Conservation (phyloP, 495 filamentous ascomycete species). For the Neurospora pannonica region DNA sequence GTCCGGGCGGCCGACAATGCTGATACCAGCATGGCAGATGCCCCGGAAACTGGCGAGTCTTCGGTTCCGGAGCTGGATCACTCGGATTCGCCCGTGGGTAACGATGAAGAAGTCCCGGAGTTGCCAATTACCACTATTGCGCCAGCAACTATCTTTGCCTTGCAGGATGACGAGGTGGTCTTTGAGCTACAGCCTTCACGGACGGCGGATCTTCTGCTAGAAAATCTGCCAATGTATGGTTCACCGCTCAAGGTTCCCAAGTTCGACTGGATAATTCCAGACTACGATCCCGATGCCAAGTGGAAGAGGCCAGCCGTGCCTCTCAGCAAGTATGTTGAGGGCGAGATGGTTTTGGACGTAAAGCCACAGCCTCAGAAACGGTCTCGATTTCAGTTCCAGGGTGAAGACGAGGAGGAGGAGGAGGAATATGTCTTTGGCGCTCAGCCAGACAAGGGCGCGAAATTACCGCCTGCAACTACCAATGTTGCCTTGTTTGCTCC, state of each 20-base stretch:
- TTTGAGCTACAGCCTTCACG: conserved; percentile 70
- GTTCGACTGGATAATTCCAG: conserved; percentile 42
- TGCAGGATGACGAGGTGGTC: conserved; percentile 71
- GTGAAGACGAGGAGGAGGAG: conserved; percentile 55
- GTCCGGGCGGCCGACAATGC: conserved; percentile 2
- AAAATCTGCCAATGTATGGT: conserved; percentile 71
- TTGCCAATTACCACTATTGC: conserved; percentile 37
- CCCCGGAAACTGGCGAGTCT: conserved; percentile 13
- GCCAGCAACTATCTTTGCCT: conserved; percentile 72
- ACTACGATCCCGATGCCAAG: conserved; percentile 52
- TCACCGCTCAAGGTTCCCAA: conserved; percentile 52
- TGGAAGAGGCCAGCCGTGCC: conserved; percentile 75
- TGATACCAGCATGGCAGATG: conserved; percentile 19
- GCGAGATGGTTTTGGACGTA: conserved; percentile 62
- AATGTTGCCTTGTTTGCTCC: conserved; percentile 81
- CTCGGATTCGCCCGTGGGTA: conserved; percentile 37
- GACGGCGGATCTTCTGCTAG: conserved; percentile 69
- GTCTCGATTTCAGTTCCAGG: conserved; percentile 67
- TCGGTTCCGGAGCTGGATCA: conserved; percentile 64
- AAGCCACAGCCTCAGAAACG: conserved; percentile 63
- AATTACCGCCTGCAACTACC: conserved; percentile 57
- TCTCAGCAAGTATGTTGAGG: conserved; percentile 73
- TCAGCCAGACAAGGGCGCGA: conserved; percentile 29
- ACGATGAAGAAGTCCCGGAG: conserved; percentile 38
- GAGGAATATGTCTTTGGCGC: conserved; percentile 37